These are phyloP conservation scores for Austroboletus eburneus DNA, from an alignment of 768 basidiomycete genomes.

Conservation along the genomic window DNA sequence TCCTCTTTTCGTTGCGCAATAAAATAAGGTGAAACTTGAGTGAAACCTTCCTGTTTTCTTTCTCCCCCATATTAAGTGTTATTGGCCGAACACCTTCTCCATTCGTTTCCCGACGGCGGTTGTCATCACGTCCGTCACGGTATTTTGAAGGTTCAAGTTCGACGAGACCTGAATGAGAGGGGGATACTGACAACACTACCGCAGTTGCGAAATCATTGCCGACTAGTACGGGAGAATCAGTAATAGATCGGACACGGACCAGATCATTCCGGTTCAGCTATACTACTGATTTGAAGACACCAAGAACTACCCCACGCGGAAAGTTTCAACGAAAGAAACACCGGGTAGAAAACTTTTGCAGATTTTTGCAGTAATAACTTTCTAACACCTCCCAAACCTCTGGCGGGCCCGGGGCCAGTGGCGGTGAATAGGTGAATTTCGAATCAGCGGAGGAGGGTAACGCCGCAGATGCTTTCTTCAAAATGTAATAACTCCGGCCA, in stretches of 20 bases:
- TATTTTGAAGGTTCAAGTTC: not conserved
- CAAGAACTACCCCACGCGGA: too few species aligned
- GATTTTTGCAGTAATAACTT: too few species aligned
- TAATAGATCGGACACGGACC: not conserved
- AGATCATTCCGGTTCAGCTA: not conserved
- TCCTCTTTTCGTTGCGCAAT: not conserved
- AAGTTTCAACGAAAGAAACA: too few species aligned
- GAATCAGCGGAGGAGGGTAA: too few species aligned
- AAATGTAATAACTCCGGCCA: too few species aligned
- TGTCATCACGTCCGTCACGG: not conserved
- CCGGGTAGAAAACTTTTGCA: too few species aligned
- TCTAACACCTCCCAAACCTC: too few species aligned
- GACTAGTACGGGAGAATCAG: not conserved
- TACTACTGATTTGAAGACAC: too few species aligned
- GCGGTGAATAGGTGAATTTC: too few species aligned
- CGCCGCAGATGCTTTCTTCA: too few species aligned
- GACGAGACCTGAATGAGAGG: too few species aligned
- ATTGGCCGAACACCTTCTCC: not conserved
- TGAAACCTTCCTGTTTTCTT: not conserved
- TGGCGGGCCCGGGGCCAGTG: too few species aligned
- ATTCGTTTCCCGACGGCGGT: not conserved
- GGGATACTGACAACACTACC: not conserved
- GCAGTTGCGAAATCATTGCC: not conserved
- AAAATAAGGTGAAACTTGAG: not conserved
- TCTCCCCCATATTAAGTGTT: not conserved